Percentiles rank a stretch among this genome's conserved stretches.
Evolutionary conservation across 1,139 yeast genomes (phyloP).

Genomic region (Hansenula lynferdii): DNA sequence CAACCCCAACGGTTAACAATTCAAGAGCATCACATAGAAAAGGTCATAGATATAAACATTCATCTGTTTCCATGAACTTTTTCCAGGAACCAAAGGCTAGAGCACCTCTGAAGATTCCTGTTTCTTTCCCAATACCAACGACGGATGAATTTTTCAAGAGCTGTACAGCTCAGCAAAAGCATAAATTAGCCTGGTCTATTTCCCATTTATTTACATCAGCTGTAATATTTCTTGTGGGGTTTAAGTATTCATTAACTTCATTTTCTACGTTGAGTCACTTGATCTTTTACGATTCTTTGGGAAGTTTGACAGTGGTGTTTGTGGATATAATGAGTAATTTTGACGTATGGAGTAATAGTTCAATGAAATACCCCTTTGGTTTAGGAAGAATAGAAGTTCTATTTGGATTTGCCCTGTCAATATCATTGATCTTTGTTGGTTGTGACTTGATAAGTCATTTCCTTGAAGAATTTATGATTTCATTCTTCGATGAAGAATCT

Average conservation of each 20-base stretch:
- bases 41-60: constrained; percentile 93
- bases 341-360: constrained; percentile 86
- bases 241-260: constrained; percentile 51
- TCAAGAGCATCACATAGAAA: constrained; percentile 67
- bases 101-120: constrained; percentile 69
- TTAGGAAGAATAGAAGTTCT: constrained; percentile 83
- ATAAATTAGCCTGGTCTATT: constrained; percentile 61
- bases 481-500: constrained; percentile 35
- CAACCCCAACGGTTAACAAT: constrained; percentile 22
- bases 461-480: constrained; percentile 64
- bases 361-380: constrained; percentile 87
- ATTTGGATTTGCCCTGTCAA: constrained; percentile 81
- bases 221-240: constrained; percentile 57
- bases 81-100: constrained; percentile 87
- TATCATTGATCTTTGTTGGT: constrained; percentile 86
- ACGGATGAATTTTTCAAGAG: constrained; percentile 55
- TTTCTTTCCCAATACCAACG: constrained; percentile 77
- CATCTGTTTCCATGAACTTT: constrained; percentile 94
- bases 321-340: constrained; percentile 85
- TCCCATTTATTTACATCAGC: constrained; percentile 55
- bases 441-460: constrained; percentile 83
- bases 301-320: constrained; percentile 62
- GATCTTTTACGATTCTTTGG: constrained; percentile 80
- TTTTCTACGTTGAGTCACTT: constrained; percentile 82
- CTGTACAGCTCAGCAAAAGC: constrained; percentile 47